phyloP scores from a whole-genome alignment of 352 stramenopile species.

The Pythium chondricola region DNA sequence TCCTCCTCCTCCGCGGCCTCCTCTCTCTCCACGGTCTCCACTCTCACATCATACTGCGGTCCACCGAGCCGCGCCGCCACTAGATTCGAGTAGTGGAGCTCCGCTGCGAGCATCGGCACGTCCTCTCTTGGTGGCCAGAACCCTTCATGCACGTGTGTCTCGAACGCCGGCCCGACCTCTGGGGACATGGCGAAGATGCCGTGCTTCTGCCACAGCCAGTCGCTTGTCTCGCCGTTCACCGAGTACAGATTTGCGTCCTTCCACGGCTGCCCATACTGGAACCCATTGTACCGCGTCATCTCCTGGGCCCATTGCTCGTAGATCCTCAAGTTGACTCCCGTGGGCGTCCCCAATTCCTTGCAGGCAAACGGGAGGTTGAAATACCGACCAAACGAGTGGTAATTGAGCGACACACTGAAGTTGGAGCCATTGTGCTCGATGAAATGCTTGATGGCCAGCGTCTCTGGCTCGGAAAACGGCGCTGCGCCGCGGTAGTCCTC shows the following conservation, averaged over 20 bases:
- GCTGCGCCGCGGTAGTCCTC: constrained; percentile 66
- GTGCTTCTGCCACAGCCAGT: constrained; percentile 81
- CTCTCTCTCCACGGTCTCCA: constrained; percentile 17
- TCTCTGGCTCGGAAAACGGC: constrained; percentile 81
- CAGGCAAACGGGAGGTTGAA: constrained; percentile 84
- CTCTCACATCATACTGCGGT: constrained; percentile 41
- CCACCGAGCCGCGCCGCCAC: constrained; percentile 43
- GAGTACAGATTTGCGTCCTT: constrained; percentile 82
- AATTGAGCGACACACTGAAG: constrained; percentile 70
- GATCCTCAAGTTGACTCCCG: constrained; percentile 23
- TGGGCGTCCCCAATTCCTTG: constrained; percentile 43
- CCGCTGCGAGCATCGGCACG: constrained; percentile 47
- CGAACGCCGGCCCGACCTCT: constrained; percentile 68
- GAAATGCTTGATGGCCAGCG: constrained; percentile 57
- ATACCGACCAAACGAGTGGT: constrained; percentile 80
- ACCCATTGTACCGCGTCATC: constrained; percentile 72
- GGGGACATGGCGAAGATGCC: constrained; percentile 83
- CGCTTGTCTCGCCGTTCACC: constrained; percentile 83
- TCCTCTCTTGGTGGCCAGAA: constrained; percentile 64
- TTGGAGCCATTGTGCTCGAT: constrained; percentile 43
- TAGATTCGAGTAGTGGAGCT: constrained; percentile 76
- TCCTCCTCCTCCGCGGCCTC: background rate
- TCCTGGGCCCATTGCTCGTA: constrained; percentile 54
- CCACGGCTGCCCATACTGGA: constrained; percentile 73
- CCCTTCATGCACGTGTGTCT: constrained; percentile 23